These are phyloP conservation scores for Aspergillus baeticus DNA, from an alignment of 495 filamentous ascomycete genomes.

Conservation along the genomic window DNA sequence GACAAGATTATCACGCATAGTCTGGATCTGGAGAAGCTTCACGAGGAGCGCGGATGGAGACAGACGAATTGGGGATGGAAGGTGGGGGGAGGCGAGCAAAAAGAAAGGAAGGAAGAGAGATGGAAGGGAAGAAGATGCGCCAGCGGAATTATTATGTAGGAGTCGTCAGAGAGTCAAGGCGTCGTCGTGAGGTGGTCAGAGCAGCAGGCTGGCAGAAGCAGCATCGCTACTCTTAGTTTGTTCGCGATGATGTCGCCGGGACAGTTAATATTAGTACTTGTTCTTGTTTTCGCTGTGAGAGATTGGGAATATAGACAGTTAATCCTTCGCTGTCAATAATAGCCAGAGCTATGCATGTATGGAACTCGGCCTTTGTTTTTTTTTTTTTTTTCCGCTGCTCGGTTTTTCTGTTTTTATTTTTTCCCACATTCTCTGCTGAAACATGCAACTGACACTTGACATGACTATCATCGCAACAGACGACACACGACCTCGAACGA, in stretches of 20 bases:
- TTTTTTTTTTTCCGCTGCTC: background rate
- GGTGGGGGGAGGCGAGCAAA: slow-evolving; percentile 3
- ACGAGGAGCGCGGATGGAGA: slow-evolving; percentile 1
- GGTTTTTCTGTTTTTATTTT: background rate
- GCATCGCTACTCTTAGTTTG: background rate
- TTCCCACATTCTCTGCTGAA: background rate
- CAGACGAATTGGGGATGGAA: background rate
- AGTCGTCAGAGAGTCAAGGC: slow-evolving; percentile 6
- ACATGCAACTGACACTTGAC: background rate
- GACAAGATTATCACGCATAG: slow-evolving; percentile 19
- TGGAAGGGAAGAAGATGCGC: background rate
- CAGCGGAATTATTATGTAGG: background rate
- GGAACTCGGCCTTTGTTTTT: background rate
- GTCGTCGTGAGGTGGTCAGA: slow-evolving; percentile 13
- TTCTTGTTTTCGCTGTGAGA: slow-evolving; percentile 3
- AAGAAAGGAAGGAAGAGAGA: slow-evolving; percentile 1
- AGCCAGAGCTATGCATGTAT: slow-evolving; percentile 16
- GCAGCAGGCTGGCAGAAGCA: slow-evolving; percentile 3
- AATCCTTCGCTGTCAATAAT: slow-evolving; percentile 11
- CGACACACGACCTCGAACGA: slow-evolving; percentile 12
- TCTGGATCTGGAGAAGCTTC: slow-evolving; percentile 9
- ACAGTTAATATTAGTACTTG: slow-evolving; percentile 11
- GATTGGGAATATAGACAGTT: slow-evolving; percentile 1
- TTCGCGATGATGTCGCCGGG: slow-evolving; percentile 6
- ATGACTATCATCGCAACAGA: background rate